phyloP scores from a whole-genome alignment of 2,329 filamentous ascomycete genomes.

The Xylariaceae sp. region DNA sequence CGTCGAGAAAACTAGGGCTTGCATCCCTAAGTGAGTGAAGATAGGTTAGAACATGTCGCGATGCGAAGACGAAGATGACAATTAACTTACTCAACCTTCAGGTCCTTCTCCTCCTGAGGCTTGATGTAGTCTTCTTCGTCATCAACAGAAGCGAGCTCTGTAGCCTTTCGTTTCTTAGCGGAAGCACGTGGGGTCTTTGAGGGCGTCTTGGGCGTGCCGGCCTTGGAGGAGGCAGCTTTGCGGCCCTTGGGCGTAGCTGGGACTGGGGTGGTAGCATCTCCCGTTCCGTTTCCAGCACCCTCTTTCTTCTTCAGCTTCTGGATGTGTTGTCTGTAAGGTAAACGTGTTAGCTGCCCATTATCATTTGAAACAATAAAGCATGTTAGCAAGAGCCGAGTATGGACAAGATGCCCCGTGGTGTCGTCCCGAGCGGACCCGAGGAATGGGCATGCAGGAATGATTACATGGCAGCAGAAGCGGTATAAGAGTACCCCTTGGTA shows the following conservation, averaged over 20 bases:
- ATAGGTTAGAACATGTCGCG: neutral
- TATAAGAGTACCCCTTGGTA: constrained; percentile 35
- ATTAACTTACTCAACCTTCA: constrained; percentile 16
- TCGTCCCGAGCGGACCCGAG: neutral
- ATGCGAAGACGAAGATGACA: neutral
- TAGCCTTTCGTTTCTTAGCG: neutral
- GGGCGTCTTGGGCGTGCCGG: neutral
- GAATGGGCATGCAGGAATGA: constrained; percentile 1
- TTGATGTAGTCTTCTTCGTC: constrained; percentile 6
- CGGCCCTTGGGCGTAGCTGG: constrained; percentile 1
- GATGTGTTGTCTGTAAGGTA: constrained; percentile 38
- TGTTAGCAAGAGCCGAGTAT: constrained; percentile 12
- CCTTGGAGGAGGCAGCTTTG: neutral
- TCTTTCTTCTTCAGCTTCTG: constrained; percentile 38
- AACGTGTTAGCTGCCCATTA: constrained; percentile 11
- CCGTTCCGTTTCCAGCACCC: constrained; percentile 4
- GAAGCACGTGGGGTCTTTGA: neutral
- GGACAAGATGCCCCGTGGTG: constrained; percentile 3
- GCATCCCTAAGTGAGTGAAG: neutral
- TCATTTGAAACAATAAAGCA: neutral
- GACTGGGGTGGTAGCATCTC: no score
- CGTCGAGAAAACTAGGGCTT: neutral
- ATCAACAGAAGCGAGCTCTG: neutral
- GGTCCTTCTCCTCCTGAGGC: constrained; percentile 3
- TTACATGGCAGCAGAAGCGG: constrained; percentile 38